Evolutionary conservation across 768 basidiomycete genomes (phyloP).

Genomic region (Steccherinum ochraceum): DNA sequence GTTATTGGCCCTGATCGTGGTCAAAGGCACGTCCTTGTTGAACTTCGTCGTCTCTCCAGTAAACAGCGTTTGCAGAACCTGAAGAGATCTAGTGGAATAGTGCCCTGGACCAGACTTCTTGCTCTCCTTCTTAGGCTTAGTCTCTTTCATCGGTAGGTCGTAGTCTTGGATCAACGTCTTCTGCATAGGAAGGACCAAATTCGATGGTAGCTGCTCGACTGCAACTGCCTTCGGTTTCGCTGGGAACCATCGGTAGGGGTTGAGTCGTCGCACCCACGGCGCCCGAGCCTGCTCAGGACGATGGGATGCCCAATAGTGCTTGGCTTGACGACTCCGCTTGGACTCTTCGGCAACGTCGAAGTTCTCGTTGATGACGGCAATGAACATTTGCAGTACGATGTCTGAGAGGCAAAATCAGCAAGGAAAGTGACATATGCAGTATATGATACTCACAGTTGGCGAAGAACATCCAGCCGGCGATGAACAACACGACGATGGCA

Average conservation of each 20-base stretch:
- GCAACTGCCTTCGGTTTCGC: slow-evolving; percentile 67
- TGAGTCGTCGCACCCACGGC: slow-evolving; percentile 69
- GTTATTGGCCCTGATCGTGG: slow-evolving; percentile 37
- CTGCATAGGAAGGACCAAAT: slow-evolving; percentile 73
- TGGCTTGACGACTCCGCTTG: slow-evolving; percentile 77
- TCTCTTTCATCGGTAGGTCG: slow-evolving; percentile 30
- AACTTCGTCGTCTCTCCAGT: slow-evolving; percentile 36
- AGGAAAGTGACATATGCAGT: no score
- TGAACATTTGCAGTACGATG: slow-evolving; percentile 92
- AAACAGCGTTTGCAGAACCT: slow-evolving; percentile 59
- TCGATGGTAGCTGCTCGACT: slow-evolving; percentile 66
- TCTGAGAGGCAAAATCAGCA: slow-evolving; percentile 56
- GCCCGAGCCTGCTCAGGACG: slow-evolving; percentile 37
- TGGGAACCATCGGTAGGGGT: slow-evolving; percentile 84
- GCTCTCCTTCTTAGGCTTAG: neutral
- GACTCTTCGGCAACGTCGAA: slow-evolving; percentile 89
- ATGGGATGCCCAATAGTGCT: slow-evolving; percentile 57
- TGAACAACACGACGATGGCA: slow-evolving; percentile 62
- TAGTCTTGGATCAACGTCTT: slow-evolving; percentile 65
- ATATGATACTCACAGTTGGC: slow-evolving; percentile 84
- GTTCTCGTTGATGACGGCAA: slow-evolving; percentile 96
- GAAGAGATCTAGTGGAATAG: slow-evolving; percentile 52
- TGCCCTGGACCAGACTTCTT: slow-evolving; percentile 32
- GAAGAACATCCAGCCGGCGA: slow-evolving; percentile 84
- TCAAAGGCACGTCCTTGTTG: slow-evolving; percentile 51